Base-by-base conservation (phyloP, 306 rosid species). In the Malus asiatica region DNA sequence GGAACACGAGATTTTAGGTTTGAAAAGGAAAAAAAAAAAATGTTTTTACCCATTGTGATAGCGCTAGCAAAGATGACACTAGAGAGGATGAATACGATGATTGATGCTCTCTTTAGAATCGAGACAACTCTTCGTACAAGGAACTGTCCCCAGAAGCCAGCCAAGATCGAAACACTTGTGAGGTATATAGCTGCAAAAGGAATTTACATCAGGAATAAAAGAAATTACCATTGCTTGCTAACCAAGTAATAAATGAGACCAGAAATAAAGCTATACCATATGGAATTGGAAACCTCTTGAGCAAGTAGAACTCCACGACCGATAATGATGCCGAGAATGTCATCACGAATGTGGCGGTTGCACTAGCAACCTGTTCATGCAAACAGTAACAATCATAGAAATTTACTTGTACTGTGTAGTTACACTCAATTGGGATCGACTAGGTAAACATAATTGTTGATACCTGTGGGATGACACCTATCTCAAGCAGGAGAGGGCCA, bases 311-410 rank as follows among this genome's bases (percentile, higher is more conserved):
- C 77, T 94, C 95, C 74, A 91, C 89, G 44, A 90, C 95, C 2
- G 96, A 94, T 53, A 94, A 72, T 33, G 97, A 91, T 57, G 97
- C 80, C 2, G 98, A 94, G 81, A 91, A 94, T 89, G 86, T 84
- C 97, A 94, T 91, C 66, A 94, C 97, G 68, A 90, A 91, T 80
- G 97, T 90, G 45, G 97, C 97, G 58, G 98, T 91, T 30, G 96
- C 90, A 82, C 97, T 94, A 8, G 98, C 98, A 79, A 92, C 97
- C 96, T 93, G 70, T 71, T n/a, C 75, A 77, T 40, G 12, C 3
- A 23, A 61, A 77, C 20, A 23, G 48, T 18, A 13, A 11, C 13
- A 59, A 10, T 61, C 29, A 5, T 4, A 9, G 0, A 16, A 32
- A 16, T 30, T 15, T 30, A 16, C 68, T 30, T 64, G 11, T 19